Base-by-base conservation (phyloP, 805 yeast species). In the Yueomyces sp. region DNA sequence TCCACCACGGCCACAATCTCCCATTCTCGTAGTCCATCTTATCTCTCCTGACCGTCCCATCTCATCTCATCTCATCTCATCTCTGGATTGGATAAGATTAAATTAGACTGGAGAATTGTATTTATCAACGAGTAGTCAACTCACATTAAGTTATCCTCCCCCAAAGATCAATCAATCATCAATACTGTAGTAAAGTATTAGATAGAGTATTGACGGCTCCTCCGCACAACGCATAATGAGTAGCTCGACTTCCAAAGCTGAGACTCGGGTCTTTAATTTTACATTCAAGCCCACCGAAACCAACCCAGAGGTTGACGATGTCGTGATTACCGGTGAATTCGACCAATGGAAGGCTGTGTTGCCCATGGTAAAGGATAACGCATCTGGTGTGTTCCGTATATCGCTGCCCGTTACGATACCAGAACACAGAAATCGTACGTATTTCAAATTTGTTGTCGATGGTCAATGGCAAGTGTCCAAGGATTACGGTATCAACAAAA, bases 271-370 rank as follows among this genome's bases (percentile, higher is more conserved):
- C 9, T 30, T 30, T 9, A 30, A 6, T 30, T 30, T 30, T 30
- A 9, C 9, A 9, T 30, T 6, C 9, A 30, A 2, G 9, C 33
- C 33, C 9, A 9, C 37, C n/a, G n/a, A 34, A 7, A 34, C 8
- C 8, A 7, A 5, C n/a, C n/a, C n/a, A 11, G 12, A 5, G 8
- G 5, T 11, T n/a, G 26, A 57, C 30, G 70, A 70, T 36, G 88
- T 81, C 45, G 67, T 75, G 50, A 74, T 81, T 42, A 81, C 87
- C 26, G 88, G 88, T 47, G 70, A 77, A 43, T 79, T 80, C 54
- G 85, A 79, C 55, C 66, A 76, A 53, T 81, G 88, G 88, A 54
- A 71, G 40, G 74, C 79, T 47, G 59, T 77, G 2, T 62, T 77
- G 43, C 79, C 77, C 26, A 63, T 81, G 47, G 83, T 78, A 39